Evolutionary conservation across 306 rosid genomes (phyloP).

Genomic region (Malus sylvestris): DNA sequence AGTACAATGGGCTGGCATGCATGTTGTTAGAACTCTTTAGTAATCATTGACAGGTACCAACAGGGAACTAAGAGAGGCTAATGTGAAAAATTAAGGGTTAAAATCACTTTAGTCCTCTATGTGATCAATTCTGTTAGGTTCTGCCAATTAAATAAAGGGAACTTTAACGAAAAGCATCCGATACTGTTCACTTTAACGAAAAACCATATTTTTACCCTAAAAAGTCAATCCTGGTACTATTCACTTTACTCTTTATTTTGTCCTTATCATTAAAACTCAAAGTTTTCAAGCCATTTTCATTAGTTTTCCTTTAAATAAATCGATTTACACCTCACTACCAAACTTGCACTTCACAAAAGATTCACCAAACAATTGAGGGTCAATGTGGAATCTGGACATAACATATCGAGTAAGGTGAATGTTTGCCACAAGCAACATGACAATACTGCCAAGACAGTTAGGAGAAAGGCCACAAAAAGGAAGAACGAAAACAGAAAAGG

Average conservation of each 20-base stretch:
- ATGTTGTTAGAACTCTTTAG: not conserved
- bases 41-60: not conserved
- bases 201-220: too few species aligned
- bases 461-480: not conserved
- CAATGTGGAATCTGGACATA: not conserved
- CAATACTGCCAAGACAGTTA: not conserved
- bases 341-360: not conserved
- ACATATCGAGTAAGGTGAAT: not conserved
- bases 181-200: too few species aligned
- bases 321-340: not conserved
- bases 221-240: too few species aligned
- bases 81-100: not conserved
- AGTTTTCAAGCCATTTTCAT: too few species aligned
- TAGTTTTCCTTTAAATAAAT: not conserved
- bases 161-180: too few species aligned
- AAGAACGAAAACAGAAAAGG: not conserved
- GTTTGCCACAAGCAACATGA: not conserved
- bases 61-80: not conserved
- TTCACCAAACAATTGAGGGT: not conserved
- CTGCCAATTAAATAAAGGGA: not conserved
- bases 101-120: not conserved
- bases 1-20: not conserved
- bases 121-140: not conserved
- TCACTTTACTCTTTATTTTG: too few species aligned
- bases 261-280: too few species aligned